A percentile compares a stretch with the other conserved stretches of the same genome.
Conservation (phyloP, 352 stramenopile species). For the Phytophthora kernoviae region DNA sequence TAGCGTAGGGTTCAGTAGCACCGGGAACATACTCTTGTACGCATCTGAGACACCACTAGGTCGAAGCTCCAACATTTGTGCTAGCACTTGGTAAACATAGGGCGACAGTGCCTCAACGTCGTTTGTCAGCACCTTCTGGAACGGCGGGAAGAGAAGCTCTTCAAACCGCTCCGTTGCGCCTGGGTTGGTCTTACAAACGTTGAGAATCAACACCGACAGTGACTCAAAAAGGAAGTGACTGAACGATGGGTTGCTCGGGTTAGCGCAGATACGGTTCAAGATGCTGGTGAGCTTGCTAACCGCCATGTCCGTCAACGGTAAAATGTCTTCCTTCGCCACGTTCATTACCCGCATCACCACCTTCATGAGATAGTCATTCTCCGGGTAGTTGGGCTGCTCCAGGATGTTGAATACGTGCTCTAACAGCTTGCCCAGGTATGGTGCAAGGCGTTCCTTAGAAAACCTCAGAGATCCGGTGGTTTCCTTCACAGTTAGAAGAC, state of each 20-base stretch:
- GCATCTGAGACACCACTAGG: slow-evolving; percentile 86
- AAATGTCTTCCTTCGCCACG: slow-evolving; percentile 92
- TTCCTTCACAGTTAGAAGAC: slow-evolving; percentile 96
- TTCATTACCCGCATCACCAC: slow-evolving; percentile 96
- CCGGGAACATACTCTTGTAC: slow-evolving; percentile 95
- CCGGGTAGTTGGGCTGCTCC: slow-evolving; percentile 91
- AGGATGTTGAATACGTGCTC: slow-evolving; percentile 96
- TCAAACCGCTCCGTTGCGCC: slow-evolving; percentile 92
- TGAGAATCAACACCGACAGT: slow-evolving; percentile 95
- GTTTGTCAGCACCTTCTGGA: slow-evolving; percentile 97
- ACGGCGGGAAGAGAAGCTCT: slow-evolving; percentile 96
- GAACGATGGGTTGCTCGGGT: slow-evolving; percentile 98
- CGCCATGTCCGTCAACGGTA: slow-evolving; percentile 93
- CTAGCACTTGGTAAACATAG: slow-evolving; percentile 99
- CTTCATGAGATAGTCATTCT: slow-evolving; percentile 99
- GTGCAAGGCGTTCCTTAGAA: slow-evolving; percentile 85
- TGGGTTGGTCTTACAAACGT: slow-evolving; percentile 90
- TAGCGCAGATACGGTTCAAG: slow-evolving; percentile 95
- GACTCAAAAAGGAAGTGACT: slow-evolving; percentile 99
- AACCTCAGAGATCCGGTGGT: slow-evolving; percentile 64
- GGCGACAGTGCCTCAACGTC: slow-evolving; percentile 94
- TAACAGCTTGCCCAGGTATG: slow-evolving; percentile 93
- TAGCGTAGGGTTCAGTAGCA: slow-evolving; percentile 92
- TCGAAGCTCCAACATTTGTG: slow-evolving; percentile 97
- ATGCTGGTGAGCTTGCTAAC: slow-evolving; percentile 95